phyloP scores from a whole-genome alignment of 768 basidiomycete genomes.

The Suillus paluster region DNA sequence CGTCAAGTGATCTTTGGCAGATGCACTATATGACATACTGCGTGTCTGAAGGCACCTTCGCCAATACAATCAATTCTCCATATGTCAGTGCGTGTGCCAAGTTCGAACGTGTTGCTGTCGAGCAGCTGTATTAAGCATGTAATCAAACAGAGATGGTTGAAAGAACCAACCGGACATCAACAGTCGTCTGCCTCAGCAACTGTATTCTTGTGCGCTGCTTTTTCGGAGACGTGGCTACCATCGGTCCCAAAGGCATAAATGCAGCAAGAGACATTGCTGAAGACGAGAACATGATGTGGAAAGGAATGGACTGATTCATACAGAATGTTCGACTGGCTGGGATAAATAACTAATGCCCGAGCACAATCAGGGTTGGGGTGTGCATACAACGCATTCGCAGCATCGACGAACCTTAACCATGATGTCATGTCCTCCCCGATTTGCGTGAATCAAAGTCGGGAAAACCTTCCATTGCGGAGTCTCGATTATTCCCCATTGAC shows the following conservation, averaged over 20 bases:
- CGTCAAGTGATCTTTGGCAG: not conserved
- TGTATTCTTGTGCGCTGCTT: constrained; percentile 55
- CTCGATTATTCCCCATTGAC: constrained; percentile 45
- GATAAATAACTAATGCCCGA: constrained; percentile 47
- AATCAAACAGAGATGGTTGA: not conserved
- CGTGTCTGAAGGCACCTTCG: constrained; percentile 60
- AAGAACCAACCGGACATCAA: constrained; percentile 57
- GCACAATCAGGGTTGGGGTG: constrained; percentile 25
- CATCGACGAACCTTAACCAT: constrained; percentile 30
- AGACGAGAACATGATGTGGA: constrained; percentile 65
- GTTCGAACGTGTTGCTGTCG: constrained; percentile 48
- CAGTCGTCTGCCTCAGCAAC: constrained; percentile 67
- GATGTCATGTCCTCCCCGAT: constrained; percentile 46
- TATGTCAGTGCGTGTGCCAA: constrained; percentile 68
- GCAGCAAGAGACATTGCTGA: constrained; percentile 58
- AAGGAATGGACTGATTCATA: constrained; percentile 64
- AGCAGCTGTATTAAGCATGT: constrained; percentile 4
- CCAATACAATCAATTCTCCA: constrained; percentile 71
- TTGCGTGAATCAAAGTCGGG: constrained; percentile 47
- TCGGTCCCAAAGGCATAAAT: constrained; percentile 64
- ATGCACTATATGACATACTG: constrained; percentile 42
- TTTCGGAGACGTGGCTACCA: constrained; percentile 32
- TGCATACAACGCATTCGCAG: not conserved
- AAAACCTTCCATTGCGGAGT: constrained; percentile 54
- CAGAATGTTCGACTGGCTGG: constrained; percentile 65